Conservation (phyloP, 2,329 filamentous ascomycete species). For the Fusarium bulbicola region DNA sequence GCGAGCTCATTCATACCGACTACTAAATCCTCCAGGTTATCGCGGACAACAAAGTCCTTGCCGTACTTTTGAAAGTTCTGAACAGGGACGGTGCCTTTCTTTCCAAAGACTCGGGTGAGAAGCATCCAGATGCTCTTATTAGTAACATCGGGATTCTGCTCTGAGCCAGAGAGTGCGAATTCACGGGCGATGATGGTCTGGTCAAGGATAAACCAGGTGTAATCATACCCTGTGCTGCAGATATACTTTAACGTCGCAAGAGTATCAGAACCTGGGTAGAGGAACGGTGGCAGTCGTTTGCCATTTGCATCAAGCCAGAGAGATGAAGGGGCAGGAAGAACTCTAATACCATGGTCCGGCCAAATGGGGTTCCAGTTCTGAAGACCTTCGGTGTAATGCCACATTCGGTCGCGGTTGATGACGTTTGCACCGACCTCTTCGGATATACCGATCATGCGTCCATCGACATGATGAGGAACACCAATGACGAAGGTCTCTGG, state of each 20-base stretch:
- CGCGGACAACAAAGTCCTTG: slow-evolving; percentile 67
- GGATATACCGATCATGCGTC: slow-evolving; percentile 68
- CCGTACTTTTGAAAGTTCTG: slow-evolving; percentile 68
- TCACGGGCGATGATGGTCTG: slow-evolving; percentile 68
- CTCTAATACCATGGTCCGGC: slow-evolving; percentile 68
- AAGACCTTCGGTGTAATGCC: slow-evolving; percentile 72
- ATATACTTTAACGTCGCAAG: slow-evolving; percentile 67
- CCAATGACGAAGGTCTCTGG: slow-evolving; percentile 67
- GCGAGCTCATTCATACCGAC: slow-evolving; percentile 67
- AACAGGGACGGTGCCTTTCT: slow-evolving; percentile 62
- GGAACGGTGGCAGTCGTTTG: slow-evolving; percentile 63
- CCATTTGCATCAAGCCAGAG: slow-evolving; percentile 71
- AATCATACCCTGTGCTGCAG: slow-evolving; percentile 68
- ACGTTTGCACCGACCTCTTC: slow-evolving; percentile 62
- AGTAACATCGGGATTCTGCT: slow-evolving; percentile 70
- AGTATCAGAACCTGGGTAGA: slow-evolving; percentile 67
- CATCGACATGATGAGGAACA: slow-evolving; percentile 71
- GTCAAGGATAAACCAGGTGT: slow-evolving; percentile 70
- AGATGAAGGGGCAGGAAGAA: slow-evolving; percentile 68
- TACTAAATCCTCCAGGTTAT: slow-evolving; percentile 64
- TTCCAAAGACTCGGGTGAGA: slow-evolving; percentile 60
- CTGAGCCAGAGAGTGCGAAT: slow-evolving; percentile 69
- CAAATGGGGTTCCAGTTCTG: slow-evolving; percentile 71
- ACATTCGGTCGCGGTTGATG: slow-evolving; percentile 71
- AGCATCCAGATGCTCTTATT: slow-evolving; percentile 64